Evolutionary conservation across 2,329 filamentous ascomycete genomes (phyloP), one percentile per base, ranked within the genome.

Genomic region (Colletotrichum musae): DNA sequence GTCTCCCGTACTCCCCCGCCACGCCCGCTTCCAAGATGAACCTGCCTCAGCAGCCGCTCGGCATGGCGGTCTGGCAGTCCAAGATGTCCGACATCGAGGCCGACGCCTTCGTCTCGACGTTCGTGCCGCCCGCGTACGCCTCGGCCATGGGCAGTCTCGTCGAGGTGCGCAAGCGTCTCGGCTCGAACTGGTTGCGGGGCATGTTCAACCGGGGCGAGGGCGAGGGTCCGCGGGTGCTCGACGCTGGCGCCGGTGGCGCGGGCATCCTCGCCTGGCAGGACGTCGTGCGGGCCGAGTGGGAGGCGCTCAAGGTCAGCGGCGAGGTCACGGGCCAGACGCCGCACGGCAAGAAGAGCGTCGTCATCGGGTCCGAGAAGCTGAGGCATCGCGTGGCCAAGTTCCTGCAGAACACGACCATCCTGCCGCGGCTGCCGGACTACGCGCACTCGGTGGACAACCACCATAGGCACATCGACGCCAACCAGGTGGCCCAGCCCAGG

Each of bases 401-500:
- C 71, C 83, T 99, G 13, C 88, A 97, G 45, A 92, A 98, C 77
- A 98, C 96, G 0, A 97, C 93, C 0, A 98, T 99, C 77, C 86
- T 99, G 7, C 95, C 95, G 7, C 91, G 95, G 4, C 83, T 98
- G n/a, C 96, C 96, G 0, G 94, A 98, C 75, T 94, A 95, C 72
- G 80, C 94, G 28, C 91, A 92, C 76, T 87, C 89, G 1, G 84
- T 87, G 24, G 84, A 91, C 67, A 88, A 88, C 57, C 84, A 87
- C 10, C 86, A 88, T 18, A 83, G 84, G 66, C 86, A 87, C 43
- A 78, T 93, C 5, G 88, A 93, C 64, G 88, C 88, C 21, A 84
- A 87, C 21, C 79, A 83, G 36, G 78, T 83, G 9, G 84, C 87
- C 6, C 85, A 87, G 18, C 84, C 87, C 3, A 88, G 92, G 70